Conservation (phyloP, 2,329 filamentous ascomycete species). For the Chrysosporium keratinophilum region DNA sequence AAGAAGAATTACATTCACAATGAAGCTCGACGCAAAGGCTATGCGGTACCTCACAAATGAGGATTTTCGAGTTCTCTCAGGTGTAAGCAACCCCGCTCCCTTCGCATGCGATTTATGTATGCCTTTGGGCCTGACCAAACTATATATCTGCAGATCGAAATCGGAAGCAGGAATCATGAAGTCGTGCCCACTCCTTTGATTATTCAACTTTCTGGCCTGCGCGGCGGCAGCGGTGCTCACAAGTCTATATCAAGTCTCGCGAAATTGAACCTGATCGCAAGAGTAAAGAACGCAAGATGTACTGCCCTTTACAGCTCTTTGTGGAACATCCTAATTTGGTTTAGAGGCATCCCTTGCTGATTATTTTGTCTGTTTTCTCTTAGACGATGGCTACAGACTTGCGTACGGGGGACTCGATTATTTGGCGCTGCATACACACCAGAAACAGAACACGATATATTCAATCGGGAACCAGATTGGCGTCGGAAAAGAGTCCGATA, state of each 20-base stretch:
- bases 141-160: slow-evolving; percentile 57
- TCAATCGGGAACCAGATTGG: slow-evolving; percentile 90
- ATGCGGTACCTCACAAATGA: slow-evolving; percentile 85
- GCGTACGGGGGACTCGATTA: slow-evolving; percentile 97
- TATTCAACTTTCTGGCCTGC: slow-evolving; percentile 67
- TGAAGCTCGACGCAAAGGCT: slow-evolving; percentile 92
- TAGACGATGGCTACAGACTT: slow-evolving; percentile 85
- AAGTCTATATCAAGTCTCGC: slow-evolving; percentile 81
- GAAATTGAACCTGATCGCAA: slow-evolving; percentile 82
- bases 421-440: slow-evolving; percentile 83
- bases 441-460: slow-evolving; percentile 69
- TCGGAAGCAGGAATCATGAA: slow-evolving; percentile 93
- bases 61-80: slow-evolving; percentile 91
- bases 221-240: slow-evolving; percentile 68
- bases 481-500: slow-evolving; percentile 95
- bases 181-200: slow-evolving; percentile 87
- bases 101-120: neutral
- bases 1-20: slow-evolving; percentile 32
- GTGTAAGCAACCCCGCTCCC: slow-evolving; percentile 48
- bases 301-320: slow-evolving; percentile 15
- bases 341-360: too few species aligned
- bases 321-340: neutral
- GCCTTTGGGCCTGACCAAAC: neutral
- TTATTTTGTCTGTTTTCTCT: neutral
- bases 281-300: slow-evolving; percentile 87